A percentile compares a stretch with the other conserved stretches of the same genome.
Evolutionary conservation across 2,329 filamentous ascomycete species (phyloP).

Genomic region (Xylariaceae sp.): DNA sequence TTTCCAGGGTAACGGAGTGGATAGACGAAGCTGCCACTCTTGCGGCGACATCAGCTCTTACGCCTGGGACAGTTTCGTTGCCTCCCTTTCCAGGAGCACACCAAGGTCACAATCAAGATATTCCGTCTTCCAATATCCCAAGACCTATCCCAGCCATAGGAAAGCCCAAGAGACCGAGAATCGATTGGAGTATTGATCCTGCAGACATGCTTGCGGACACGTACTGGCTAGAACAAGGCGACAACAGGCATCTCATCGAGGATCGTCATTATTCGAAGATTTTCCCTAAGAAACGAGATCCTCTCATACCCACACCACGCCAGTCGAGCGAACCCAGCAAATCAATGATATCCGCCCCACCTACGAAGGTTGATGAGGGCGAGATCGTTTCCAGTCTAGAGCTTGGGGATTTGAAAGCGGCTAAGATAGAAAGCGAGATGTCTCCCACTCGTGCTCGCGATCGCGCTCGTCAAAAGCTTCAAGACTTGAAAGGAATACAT

Average conservation of each 20-base stretch:
- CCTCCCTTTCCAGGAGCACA: slow-evolving; percentile 53
- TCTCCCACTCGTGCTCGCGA: slow-evolving; percentile 58
- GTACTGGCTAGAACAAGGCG: slow-evolving; percentile 83
- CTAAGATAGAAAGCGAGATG: slow-evolving; percentile 44
- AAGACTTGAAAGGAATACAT: slow-evolving; percentile 57
- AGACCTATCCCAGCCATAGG: slow-evolving; percentile 47
- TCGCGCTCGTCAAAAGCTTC: slow-evolving; percentile 62
- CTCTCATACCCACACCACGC: slow-evolving; percentile 15
- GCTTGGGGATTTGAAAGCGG: slow-evolving; percentile 13
- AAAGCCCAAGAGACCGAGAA: slow-evolving; percentile 71
- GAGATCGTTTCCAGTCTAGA: slow-evolving; percentile 15
- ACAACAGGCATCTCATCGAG: slow-evolving; percentile 80
- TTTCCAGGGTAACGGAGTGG: slow-evolving; percentile 73
- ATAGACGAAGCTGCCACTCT: slow-evolving; percentile 67
- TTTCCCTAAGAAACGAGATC: slow-evolving; percentile 50
- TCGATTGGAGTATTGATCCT: slow-evolving; percentile 84
- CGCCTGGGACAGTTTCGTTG: slow-evolving; percentile 42
- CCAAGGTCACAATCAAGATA: slow-evolving; percentile 45
- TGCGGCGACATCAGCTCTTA: slow-evolving; percentile 42
- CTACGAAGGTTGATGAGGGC: slow-evolving; percentile 14
- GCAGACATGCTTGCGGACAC: slow-evolving; percentile 87
- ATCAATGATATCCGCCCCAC: slow-evolving; percentile 7
- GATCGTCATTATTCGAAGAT: slow-evolving; percentile 76
- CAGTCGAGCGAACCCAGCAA: slow-evolving; percentile 22
- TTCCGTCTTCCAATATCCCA: slow-evolving; percentile 41